A percentile compares a stretch with the other conserved stretches of the same genome.
Evolutionary conservation across 139 green algal genomes (phyloP).

Genomic region (Chlamydomonas eustigma): DNA sequence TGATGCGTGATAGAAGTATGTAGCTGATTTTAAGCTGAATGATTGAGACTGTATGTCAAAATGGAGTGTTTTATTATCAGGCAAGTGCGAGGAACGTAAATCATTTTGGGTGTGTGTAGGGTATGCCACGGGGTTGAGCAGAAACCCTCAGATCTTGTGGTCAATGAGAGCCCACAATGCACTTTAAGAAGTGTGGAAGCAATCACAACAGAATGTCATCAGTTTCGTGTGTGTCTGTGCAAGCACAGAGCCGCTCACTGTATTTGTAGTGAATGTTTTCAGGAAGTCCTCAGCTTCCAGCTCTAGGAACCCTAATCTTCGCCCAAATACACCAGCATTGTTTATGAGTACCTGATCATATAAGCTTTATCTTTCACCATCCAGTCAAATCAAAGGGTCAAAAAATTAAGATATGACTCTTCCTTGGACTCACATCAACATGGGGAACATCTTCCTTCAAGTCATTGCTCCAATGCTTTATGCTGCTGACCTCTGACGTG

Average conservation of each 20-base stretch:
- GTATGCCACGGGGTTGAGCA: too few species aligned
- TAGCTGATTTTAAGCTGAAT: background rate
- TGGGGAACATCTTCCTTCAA: background rate
- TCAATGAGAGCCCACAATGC: background rate
- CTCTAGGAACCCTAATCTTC: slow-evolving; percentile 12
- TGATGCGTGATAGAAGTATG: background rate
- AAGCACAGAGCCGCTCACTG: slow-evolving; percentile 4
- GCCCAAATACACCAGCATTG: slow-evolving; percentile 41
- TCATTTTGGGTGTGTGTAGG: too few species aligned
- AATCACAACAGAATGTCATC: background rate
- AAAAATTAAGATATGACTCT: background rate
- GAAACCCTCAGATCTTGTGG: too few species aligned
- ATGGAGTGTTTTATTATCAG: background rate
- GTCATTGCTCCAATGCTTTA: background rate
- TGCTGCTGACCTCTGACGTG: background rate
- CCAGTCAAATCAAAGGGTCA: background rate
- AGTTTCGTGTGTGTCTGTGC: background rate
- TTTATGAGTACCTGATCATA: slow-evolving; percentile 41
- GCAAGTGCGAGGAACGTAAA: background rate
- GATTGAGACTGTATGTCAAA: slow-evolving; percentile 2
- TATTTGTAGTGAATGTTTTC: slow-evolving; percentile 38
- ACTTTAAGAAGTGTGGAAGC: background rate
- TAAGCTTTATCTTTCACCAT: background rate
- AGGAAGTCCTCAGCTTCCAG: slow-evolving; percentile 42
- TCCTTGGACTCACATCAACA: background rate